phyloP scores from a whole-genome alignment of 2,329 filamentous ascomycete genomes.

The Ophiocordyceps sinensis region DNA sequence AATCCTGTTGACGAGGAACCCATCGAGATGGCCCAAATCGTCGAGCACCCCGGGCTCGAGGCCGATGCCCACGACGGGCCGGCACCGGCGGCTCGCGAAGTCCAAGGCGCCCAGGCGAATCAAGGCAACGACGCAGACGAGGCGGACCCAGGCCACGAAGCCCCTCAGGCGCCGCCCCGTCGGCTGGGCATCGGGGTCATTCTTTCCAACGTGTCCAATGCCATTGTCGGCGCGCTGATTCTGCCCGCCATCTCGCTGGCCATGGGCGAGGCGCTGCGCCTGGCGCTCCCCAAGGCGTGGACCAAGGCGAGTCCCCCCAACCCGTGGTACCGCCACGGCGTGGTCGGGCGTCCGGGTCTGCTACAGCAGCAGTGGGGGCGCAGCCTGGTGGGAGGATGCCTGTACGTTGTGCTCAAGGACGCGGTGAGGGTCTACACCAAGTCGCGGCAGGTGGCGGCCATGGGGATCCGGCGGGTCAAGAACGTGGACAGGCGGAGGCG shows the following conservation, averaged over 20 bases:
- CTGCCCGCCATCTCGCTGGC: conserved; percentile 70
- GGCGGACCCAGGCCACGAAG: conserved; percentile 15
- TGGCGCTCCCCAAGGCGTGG: conserved; percentile 54
- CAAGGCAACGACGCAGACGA: conserved; percentile 4
- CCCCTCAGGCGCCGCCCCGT: conserved; percentile 19
- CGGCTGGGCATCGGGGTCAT: conserved; percentile 19
- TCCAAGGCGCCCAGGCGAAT: not conserved
- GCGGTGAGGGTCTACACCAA: conserved; percentile 47
- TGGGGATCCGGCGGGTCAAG: conserved; percentile 37
- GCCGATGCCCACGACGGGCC: not conserved
- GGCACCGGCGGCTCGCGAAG: not conserved
- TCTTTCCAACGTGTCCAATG: conserved; percentile 30
- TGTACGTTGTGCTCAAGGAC: conserved; percentile 76
- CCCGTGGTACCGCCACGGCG: conserved; percentile 9
- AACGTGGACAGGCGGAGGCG: conserved; percentile 28
- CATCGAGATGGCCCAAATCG: not conserved
- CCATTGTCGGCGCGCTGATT: conserved; percentile 44
- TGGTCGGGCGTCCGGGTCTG: conserved; percentile 41
- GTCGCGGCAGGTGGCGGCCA: conserved; percentile 43
- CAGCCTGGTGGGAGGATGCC: conserved; percentile 73
- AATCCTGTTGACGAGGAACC: conserved; percentile 1
- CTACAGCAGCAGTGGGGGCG: conserved; percentile 79
- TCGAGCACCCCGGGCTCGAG: not conserved
- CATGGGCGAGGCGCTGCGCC: conserved; percentile 61
- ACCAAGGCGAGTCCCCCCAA: conserved; percentile 27